Evolutionary conservation across 75 land plant species (phyloP), one percentile per base, ranked within the genome.

Genomic region (Larix kaempferi): DNA sequence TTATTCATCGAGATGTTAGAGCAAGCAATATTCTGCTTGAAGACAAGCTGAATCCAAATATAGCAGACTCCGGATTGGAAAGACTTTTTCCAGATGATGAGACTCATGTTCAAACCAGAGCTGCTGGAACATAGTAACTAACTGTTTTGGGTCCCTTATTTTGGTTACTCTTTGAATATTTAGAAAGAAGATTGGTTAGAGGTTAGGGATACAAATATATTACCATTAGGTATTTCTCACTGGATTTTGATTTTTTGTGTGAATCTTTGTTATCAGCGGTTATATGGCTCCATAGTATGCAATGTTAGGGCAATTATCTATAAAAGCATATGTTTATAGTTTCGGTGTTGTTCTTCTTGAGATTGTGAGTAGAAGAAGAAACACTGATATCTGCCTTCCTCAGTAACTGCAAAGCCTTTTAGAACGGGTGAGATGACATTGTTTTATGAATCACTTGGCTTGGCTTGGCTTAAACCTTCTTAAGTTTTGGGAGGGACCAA

Each of bases 1-100:
- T 85, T n/a, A 85, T 85, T 39, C 87, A 85, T 71, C 67, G 87
- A 37, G 87, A 85, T 75, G 76, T 85, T 56, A 85, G 82, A 76
- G 73, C 81, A 37, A 82, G 73, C 77, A 85, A 85, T n/a, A 83
- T 85, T 59, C 71, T 85, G 4, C 74, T 85, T 65, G 85, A 73
- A 19, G 52, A 74, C 3, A 77, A 85, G 41, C 79, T 83, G 23
- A 75, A 83, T 29, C 85, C 87, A 11, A 73, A 71, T 35, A 72
- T 83, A 74, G 81, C 81, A 0, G 84, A 83, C 77, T 83, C 74
- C 54, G 81, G 84, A 23, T 58, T 83, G 5, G 84, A 81, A 3
- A 25, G 44, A 54, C 77, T 83, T 37, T 54, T 83, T 67, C 81
- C 67, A 15, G 81, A 52, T 33, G 79, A 80, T 59, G 56, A 78